These are phyloP conservation scores for Aspergillus sp. DNA, from an alignment of 2,329 filamentous ascomycete genomes.

Conservation along the genomic window DNA sequence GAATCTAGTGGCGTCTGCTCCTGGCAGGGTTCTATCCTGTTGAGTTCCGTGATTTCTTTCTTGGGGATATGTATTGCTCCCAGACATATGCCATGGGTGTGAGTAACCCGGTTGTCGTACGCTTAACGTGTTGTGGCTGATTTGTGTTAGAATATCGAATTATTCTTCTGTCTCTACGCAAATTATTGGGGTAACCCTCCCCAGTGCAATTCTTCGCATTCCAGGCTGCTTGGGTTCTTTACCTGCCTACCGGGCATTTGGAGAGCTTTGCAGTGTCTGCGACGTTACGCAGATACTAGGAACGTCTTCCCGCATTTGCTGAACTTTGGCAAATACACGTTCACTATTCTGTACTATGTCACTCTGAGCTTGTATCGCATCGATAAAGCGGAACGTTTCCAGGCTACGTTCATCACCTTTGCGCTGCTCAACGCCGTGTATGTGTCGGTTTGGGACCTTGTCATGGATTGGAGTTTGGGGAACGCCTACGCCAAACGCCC, in stretches of 20 bases:
- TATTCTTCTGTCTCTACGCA: slow-evolving; percentile 95
- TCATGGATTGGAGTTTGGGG: slow-evolving; percentile 94
- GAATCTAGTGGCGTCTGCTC: slow-evolving; percentile 72
- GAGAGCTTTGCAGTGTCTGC: slow-evolving; percentile 86
- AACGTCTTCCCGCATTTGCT: slow-evolving; percentile 90
- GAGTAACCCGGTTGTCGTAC: slow-evolving; percentile 39
- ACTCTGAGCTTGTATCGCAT: slow-evolving; percentile 83
- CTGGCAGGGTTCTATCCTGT: slow-evolving; percentile 87
- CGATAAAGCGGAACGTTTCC: slow-evolving; percentile 56
- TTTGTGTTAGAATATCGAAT: slow-evolving; percentile 69
- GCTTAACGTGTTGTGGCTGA: neutral
- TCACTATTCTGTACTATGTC: slow-evolving; percentile 78
- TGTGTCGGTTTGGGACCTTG: slow-evolving; percentile 85
- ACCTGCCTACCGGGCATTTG: slow-evolving; percentile 80
- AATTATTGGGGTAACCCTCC: slow-evolving; percentile 70
- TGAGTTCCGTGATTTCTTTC: slow-evolving; percentile 95
- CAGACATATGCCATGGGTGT: slow-evolving; percentile 86
- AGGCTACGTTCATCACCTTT: slow-evolving; percentile 75
- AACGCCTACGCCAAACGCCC: slow-evolving; percentile 70
- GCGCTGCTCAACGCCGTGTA: slow-evolving; percentile 83
- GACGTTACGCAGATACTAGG: slow-evolving; percentile 82
- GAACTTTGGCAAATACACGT: slow-evolving; percentile 88
- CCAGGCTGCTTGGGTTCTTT: slow-evolving; percentile 82
- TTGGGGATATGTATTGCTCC: slow-evolving; percentile 97
- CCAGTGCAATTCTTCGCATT: slow-evolving; percentile 83